Percentiles rank a stretch among this genome's conserved stretches.
phyloP scores from a whole-genome alignment of 805 yeast species.

The Jamesozyma hellenica region DNA sequence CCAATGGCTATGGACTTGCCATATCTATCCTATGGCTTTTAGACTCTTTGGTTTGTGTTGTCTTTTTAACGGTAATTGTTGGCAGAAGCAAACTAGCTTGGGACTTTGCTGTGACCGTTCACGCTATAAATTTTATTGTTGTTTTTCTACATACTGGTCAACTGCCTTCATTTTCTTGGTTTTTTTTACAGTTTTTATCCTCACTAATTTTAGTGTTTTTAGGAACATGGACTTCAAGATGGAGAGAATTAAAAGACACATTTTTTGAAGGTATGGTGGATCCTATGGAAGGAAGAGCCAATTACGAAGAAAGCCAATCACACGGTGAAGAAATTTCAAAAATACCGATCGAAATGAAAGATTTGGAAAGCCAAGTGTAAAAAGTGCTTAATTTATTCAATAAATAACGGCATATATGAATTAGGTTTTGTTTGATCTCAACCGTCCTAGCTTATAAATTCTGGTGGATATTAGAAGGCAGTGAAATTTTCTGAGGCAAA shows the following conservation, averaged over 20 bases:
- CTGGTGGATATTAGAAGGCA: too few species aligned
- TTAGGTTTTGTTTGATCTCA: too few species aligned
- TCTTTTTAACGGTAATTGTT: constrained; percentile 76
- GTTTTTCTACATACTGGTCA: constrained; percentile 55
- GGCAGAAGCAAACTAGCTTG: constrained; percentile 91
- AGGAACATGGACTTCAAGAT: constrained; percentile 83
- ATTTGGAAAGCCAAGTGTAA: constrained; percentile 11
- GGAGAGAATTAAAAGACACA: constrained; percentile 83
- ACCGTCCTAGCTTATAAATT: too few species aligned
- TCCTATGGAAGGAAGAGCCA: background rate
- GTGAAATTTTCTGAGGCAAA: too few species aligned
- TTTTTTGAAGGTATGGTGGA: constrained; percentile 80
- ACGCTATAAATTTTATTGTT: constrained; percentile 63
- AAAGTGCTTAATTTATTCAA: background rate
- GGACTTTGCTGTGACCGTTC: constrained; percentile 94
- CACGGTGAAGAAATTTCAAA: background rate
- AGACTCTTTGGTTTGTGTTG: constrained; percentile 72
- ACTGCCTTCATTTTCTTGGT: constrained; percentile 78
- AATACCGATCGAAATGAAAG: constrained; percentile 9
- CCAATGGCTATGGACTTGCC: constrained; percentile 72
- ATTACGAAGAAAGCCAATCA: background rate
- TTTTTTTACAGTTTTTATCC: constrained; percentile 66
- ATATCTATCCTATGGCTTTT: constrained; percentile 69
- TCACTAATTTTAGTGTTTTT: constrained; percentile 60
- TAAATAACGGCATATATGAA: too few species aligned